phyloP scores from a whole-genome alignment of 306 rosid genomes.

The Macrotyloma uniflorum region DNA sequence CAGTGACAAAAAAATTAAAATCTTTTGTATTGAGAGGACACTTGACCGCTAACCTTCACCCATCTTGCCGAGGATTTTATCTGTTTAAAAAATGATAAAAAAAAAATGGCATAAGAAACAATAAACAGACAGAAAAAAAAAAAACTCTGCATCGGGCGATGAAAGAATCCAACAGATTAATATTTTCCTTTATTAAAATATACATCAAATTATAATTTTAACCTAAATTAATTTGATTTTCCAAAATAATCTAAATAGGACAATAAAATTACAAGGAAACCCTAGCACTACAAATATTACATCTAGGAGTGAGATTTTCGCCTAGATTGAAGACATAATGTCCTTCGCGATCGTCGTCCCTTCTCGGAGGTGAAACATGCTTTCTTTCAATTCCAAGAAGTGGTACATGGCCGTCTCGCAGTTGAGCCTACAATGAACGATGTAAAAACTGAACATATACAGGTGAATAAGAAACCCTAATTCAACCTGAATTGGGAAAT shows the following conservation, averaged over 20 bases:
- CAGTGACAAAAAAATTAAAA: conserved; percentile 71
- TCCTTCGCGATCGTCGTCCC: conserved; percentile 96
- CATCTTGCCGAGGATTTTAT: conserved; percentile 93
- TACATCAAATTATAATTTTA: background rate
- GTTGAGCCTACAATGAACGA: conserved; percentile 53
- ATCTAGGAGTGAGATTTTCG: conserved; percentile 96
- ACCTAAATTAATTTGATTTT: background rate
- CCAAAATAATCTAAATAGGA: background rate
- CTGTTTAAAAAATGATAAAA: conserved; percentile 51
- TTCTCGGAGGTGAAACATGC: conserved; percentile 77
- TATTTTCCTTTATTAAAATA: background rate
- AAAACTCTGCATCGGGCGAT: background rate
- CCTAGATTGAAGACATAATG: conserved; percentile 84
- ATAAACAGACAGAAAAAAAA: background rate
- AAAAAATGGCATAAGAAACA: background rate
- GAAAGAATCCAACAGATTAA: background rate
- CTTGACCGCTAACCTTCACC: conserved; percentile 99
- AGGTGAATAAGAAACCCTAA: conserved; percentile 39
- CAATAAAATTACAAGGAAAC: background rate
- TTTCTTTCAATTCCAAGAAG: conserved; percentile 51
- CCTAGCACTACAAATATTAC: conserved; percentile 40
- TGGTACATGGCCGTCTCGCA: too few species aligned
- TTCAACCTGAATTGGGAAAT: conserved; percentile 13
- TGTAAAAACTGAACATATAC: conserved; percentile 1
- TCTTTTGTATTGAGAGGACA: conserved; percentile 75